phyloP scores from a whole-genome alignment of 352 stramenopile genomes.

The Globisporangium viniferum region DNA sequence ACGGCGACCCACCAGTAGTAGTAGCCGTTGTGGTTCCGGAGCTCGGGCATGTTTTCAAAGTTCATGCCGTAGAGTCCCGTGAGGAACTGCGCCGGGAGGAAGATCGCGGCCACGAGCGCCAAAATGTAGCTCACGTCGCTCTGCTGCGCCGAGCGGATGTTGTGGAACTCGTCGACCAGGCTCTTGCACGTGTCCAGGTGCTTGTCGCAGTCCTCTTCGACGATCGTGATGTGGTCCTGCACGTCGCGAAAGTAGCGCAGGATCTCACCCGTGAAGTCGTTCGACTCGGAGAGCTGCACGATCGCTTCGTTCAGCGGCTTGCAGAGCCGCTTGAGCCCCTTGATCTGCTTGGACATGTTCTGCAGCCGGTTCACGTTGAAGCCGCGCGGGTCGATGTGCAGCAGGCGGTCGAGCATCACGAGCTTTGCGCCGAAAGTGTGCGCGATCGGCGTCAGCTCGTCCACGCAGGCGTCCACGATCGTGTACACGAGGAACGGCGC shows the following conservation, averaged over 20 bases:
- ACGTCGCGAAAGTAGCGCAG: slow-evolving; percentile 81
- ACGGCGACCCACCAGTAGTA: slow-evolving; percentile 75
- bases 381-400: slow-evolving; percentile 46
- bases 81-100: slow-evolving; percentile 84
- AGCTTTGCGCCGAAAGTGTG: slow-evolving; percentile 74
- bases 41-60: slow-evolving; percentile 85
- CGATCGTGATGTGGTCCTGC: slow-evolving; percentile 79
- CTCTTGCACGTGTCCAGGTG: slow-evolving; percentile 66
- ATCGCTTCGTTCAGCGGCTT: slow-evolving; percentile 74
- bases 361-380: slow-evolving; percentile 65
- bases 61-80: slow-evolving; percentile 90
- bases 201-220: slow-evolving; percentile 79
- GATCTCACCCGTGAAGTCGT: slow-evolving; percentile 70
- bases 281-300: slow-evolving; percentile 62
- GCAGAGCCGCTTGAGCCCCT: slow-evolving; percentile 68
- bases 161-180: slow-evolving; percentile 69
- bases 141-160: slow-evolving; percentile 56
- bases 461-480: slow-evolving; percentile 80
- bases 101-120: slow-evolving; percentile 78
- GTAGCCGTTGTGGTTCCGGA: slow-evolving; percentile 75
- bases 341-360: slow-evolving; percentile 65
- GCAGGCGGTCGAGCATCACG: slow-evolving; percentile 59
- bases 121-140: slow-evolving; percentile 80
- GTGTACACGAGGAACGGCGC: slow-evolving; percentile 71
- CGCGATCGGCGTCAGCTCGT: slow-evolving; percentile 75